A percentile compares a stretch with the other conserved stretches of the same genome.
These are phyloP conservation scores for Boletus reticulatus DNA, from an alignment of 768 basidiomycete species.

Conservation along the genomic window DNA sequence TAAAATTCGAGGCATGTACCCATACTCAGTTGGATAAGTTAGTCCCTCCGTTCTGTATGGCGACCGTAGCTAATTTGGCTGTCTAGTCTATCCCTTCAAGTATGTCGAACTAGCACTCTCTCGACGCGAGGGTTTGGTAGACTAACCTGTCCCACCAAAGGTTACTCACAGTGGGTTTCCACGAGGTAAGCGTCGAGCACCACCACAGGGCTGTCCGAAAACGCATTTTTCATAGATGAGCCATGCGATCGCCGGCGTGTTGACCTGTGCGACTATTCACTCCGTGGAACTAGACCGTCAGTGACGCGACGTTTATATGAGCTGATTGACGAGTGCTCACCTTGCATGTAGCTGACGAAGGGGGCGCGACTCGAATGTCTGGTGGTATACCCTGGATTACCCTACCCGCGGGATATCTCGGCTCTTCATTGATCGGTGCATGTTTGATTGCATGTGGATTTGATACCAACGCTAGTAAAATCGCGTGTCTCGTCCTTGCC, in stretches of 20 bases:
- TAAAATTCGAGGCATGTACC: conserved; percentile 66
- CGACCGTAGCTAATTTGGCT: conserved; percentile 10
- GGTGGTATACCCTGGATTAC: conserved; percentile 83
- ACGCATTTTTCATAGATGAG: conserved; percentile 58
- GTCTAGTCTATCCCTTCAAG: conserved; percentile 88
- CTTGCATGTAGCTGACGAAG: conserved; percentile 67
- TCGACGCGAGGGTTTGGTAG: not conserved
- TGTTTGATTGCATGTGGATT: conserved; percentile 86
- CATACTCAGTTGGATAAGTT: conserved; percentile 67
- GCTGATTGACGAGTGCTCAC: conserved; percentile 8
- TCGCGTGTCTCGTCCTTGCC: conserved; percentile 76
- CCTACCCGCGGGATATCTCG: conserved; percentile 83
- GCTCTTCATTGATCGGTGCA: conserved; percentile 84
- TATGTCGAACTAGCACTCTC: conserved; percentile 38
- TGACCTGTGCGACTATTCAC: conserved; percentile 85
- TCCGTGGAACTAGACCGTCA: conserved; percentile 85
- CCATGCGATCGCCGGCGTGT: conserved; percentile 75
- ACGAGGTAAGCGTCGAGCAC: conserved; percentile 55
- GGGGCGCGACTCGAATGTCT: conserved; percentile 83
- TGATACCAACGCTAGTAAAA: conserved; percentile 84
- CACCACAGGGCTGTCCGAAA: not conserved
- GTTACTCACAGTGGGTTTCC: conserved; percentile 83
- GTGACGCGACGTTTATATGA: conserved; percentile 25
- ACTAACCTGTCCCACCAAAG: conserved; percentile 38
- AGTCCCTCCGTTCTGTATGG: conserved; percentile 31